Conservation (phyloP, 2,329 filamentous ascomycete species). For the Aspergillus oerlinghausenensis region DNA sequence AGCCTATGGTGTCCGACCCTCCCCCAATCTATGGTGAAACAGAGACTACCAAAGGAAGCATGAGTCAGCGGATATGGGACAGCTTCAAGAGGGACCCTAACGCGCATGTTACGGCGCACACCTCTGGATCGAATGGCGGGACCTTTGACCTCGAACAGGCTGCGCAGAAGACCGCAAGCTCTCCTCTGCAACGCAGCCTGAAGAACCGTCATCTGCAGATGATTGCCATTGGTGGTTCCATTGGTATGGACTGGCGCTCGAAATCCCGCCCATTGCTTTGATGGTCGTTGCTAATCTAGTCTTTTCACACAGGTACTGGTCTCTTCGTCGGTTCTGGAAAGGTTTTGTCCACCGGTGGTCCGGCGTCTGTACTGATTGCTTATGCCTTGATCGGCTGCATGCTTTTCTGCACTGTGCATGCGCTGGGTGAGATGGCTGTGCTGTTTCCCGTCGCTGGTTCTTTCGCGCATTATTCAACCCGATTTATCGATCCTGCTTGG, state of each 20-base stretch:
- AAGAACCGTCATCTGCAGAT: conserved; percentile 89
- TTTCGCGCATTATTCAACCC: conserved; percentile 85
- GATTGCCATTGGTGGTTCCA: conserved; percentile 94
- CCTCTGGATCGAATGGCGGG: conserved; percentile 49
- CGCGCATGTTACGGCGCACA: conserved; percentile 27
- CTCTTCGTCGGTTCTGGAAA: conserved; percentile 80
- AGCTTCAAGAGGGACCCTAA: conserved; percentile 46
- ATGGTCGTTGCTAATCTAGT: conserved; percentile 1
- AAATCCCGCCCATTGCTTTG: background rate
- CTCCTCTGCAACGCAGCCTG: conserved; percentile 69
- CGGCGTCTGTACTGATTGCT: conserved; percentile 72
- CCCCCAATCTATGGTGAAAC: conserved; percentile 30
- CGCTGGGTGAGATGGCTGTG: conserved; percentile 85
- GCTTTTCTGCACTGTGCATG: conserved; percentile 89
- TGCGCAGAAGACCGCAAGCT: conserved; percentile 61
- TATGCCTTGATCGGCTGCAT: conserved; percentile 76
- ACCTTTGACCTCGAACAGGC: conserved; percentile 61
- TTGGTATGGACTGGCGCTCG: conserved; percentile 50
- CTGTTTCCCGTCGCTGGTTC: conserved; percentile 87
- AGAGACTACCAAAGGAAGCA: conserved; percentile 15
- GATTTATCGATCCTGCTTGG: conserved; percentile 91
- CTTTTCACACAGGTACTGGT: conserved; percentile 58
- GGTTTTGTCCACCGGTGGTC: conserved; percentile 67
- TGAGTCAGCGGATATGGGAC: conserved; percentile 32
- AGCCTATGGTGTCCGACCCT: conserved; percentile 19